Conservation (phyloP, 169 alveolate genomes). For the Plasmodium blacklocki region DNA sequence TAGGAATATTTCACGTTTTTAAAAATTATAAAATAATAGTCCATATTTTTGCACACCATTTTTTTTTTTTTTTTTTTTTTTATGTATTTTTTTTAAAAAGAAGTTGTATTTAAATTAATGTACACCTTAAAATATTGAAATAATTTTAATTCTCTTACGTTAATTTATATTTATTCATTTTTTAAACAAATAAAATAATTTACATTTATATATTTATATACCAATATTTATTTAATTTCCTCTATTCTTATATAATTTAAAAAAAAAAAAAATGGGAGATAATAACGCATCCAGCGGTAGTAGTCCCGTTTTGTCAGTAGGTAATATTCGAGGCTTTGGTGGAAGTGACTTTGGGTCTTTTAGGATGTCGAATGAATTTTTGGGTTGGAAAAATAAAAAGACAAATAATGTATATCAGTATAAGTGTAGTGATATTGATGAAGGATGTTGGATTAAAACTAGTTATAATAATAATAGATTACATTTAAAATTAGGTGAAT, state of each 20-base stretch:
- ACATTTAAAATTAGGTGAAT: constrained; percentile 55
- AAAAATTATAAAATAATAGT: too few relatives aligned
- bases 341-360: constrained; percentile 88
- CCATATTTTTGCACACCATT: too few relatives aligned
- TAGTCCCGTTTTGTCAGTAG: constrained; percentile 62
- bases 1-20: too few relatives aligned
- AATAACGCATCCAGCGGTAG: constrained; percentile 9
- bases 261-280: constrained; percentile 27
- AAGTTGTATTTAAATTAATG: too few relatives aligned
- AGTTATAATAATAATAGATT: constrained; percentile 80
- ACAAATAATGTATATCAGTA: constrained; percentile 92
- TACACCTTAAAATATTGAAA: too few relatives aligned
- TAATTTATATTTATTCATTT: too few relatives aligned
- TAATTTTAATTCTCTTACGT: too few relatives aligned
- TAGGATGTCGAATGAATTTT: constrained; percentile 91
- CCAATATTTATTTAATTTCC: too few relatives aligned
- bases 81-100: too few relatives aligned
- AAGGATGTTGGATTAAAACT: constrained; percentile 86
- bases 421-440: constrained; percentile 87
- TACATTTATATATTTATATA: too few relatives aligned
- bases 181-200: too few relatives aligned
- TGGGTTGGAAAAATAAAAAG: constrained; percentile 92
- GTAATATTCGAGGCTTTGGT: constrained; percentile 61
- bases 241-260: background rate
- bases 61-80: too few relatives aligned